These are phyloP conservation scores for Leptosphaerulina australis DNA, from an alignment of 2,329 filamentous ascomycete species.

Conservation along the genomic window DNA sequence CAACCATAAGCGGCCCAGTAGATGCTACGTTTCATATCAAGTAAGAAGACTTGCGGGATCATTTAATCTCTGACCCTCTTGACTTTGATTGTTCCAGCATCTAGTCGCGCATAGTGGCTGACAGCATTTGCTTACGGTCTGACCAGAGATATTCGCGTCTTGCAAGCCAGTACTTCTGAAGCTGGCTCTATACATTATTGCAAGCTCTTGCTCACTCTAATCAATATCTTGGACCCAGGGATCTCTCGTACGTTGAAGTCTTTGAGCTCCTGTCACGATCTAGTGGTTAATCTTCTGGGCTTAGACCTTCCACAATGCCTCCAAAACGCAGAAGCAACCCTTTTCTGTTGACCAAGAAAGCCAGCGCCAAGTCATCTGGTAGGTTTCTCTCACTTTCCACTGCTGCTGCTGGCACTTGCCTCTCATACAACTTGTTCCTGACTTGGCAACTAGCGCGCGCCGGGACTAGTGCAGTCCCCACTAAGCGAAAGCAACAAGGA, in stretches of 20 bases:
- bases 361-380: conserved; percentile 26
- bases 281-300: background rate
- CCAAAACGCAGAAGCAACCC: conserved; percentile 42
- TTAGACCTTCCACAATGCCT: conserved; percentile 34
- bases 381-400: conserved; percentile 19
- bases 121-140: conserved; percentile 12
- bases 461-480: conserved; percentile 39
- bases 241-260: background rate
- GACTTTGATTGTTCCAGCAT: background rate
- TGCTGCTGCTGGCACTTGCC: conserved; percentile 20
- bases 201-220: background rate
- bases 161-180: background rate
- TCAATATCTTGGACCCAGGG: background rate
- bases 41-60: background rate
- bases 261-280: background rate
- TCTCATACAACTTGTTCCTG: conserved; percentile 43
- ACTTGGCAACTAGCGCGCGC: conserved; percentile 44
- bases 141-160: background rate
- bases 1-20: background rate
- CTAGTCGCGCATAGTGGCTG: background rate
- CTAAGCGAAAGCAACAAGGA: conserved; percentile 43
- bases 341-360: conserved; percentile 6
- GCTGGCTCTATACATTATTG: background rate
- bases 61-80: background rate
- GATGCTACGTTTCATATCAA: too few species aligned